phyloP scores from a whole-genome alignment of 306 rosid species.

The Quercus bicolor region DNA sequence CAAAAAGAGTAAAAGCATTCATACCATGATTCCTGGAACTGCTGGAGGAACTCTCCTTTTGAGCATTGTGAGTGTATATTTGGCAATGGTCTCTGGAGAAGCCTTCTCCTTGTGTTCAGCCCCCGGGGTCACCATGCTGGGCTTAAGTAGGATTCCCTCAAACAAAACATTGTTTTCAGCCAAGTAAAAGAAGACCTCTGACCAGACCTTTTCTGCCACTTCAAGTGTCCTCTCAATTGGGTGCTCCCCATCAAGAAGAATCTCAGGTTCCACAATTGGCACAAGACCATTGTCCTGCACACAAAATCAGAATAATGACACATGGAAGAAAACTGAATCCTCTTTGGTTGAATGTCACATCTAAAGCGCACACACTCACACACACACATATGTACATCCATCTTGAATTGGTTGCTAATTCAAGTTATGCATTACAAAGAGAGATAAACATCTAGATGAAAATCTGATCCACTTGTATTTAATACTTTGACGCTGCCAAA shows the following conservation, averaged over 20 bases:
- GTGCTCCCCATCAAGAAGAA: slow-evolving; percentile 98
- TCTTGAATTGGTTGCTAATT: not conserved
- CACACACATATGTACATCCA: not conserved
- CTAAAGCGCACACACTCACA: not conserved
- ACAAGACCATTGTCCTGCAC: slow-evolving; percentile 96
- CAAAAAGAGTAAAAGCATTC: slow-evolving; percentile 4
- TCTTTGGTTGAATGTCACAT: not conserved
- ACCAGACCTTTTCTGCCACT: slow-evolving; percentile 99
- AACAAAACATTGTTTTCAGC: slow-evolving; percentile 87
- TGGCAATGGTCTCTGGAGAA: slow-evolving; percentile 84
- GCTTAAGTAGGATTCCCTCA: slow-evolving; percentile 98
- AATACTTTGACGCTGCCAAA: not conserved
- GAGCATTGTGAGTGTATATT: slow-evolving; percentile 72
- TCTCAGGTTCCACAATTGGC: slow-evolving; percentile 98
- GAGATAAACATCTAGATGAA: not conserved
- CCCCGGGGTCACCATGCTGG: slow-evolving; percentile 99
- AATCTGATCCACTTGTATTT: not conserved
- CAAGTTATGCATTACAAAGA: no score
- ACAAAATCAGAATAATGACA: not conserved
- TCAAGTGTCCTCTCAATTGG: slow-evolving; percentile 89
- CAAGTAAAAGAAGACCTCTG: slow-evolving; percentile 92
- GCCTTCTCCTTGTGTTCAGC: slow-evolving; percentile 95
- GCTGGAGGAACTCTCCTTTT: slow-evolving; percentile 95
- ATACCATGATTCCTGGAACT: slow-evolving; percentile 98
- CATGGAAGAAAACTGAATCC: not conserved